Conservation (phyloP, 768 basidiomycete species). For the Tricholoma bakamatsutake region DNA sequence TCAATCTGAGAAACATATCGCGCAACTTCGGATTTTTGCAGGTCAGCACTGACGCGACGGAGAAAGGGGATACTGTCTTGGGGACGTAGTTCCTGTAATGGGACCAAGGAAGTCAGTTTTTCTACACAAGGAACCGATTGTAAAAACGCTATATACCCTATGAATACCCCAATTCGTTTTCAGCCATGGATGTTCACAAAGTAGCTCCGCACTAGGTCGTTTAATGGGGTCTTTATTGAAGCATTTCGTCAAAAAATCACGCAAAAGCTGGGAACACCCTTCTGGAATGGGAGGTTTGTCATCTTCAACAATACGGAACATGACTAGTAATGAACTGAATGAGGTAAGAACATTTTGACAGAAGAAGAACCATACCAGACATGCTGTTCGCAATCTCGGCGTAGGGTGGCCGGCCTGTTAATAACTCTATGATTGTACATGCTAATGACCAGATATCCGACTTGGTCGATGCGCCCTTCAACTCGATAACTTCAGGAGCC, state of each 20-base stretch:
- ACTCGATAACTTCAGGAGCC: slow-evolving; percentile 96
- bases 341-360: slow-evolving; percentile 2
- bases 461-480: slow-evolving; percentile 89
- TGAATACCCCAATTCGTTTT: slow-evolving; percentile 73
- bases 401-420: slow-evolving; percentile 91
- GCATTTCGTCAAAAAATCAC: slow-evolving; percentile 80
- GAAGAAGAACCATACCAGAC: slow-evolving; percentile 56
- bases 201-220: slow-evolving; percentile 78
- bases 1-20: slow-evolving; percentile 48
- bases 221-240: slow-evolving; percentile 82
- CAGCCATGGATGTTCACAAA: slow-evolving; percentile 92
- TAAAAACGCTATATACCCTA: slow-evolving; percentile 49
- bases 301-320: slow-evolving; percentile 98
- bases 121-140: neutral
- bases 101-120: neutral
- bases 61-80: slow-evolving; percentile 96
- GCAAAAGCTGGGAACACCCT: slow-evolving; percentile 66
- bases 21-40: slow-evolving; percentile 65
- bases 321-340: slow-evolving; percentile 41
- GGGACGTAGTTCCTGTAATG: slow-evolving; percentile 68
- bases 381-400: slow-evolving; percentile 84
- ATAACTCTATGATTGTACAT: slow-evolving; percentile 90
- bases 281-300: slow-evolving; percentile 83
- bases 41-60: slow-evolving; percentile 82
- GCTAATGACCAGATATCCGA: slow-evolving; percentile 96